A percentile compares a stretch with the other conserved stretches of the same genome.
Evolutionary conservation across 768 basidiomycete species (phyloP).

Genomic region (Trametes villosa): DNA sequence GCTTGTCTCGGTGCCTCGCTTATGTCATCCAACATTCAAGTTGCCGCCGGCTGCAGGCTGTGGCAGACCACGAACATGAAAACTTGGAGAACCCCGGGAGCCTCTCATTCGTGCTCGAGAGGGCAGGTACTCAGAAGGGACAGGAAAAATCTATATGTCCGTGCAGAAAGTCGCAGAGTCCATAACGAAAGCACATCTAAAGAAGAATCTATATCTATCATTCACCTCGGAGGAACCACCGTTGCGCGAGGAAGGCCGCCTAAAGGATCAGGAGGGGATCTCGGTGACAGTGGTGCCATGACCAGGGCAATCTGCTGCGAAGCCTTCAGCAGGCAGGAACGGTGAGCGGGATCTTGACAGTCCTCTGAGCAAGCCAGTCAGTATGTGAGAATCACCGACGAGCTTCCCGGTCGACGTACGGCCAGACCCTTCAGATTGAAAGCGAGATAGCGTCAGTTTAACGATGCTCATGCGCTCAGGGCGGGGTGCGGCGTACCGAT

Average conservation of each 20-base stretch:
- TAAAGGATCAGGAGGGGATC: too few relatives aligned
- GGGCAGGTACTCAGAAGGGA: too few relatives aligned
- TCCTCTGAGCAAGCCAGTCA: constrained; percentile 47
- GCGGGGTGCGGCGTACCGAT: constrained; percentile 63
- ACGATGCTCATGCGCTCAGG: background rate
- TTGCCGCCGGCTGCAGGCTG: background rate
- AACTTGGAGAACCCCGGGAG: too few relatives aligned
- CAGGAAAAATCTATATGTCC: too few relatives aligned
- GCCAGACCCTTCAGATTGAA: constrained; percentile 54
- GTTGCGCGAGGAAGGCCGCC: too few relatives aligned
- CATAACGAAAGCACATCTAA: too few relatives aligned
- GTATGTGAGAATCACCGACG: constrained; percentile 13
- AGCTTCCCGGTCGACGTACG: constrained; percentile 42
- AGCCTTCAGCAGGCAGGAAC: constrained; percentile 75
- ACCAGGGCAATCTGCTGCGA: background rate
- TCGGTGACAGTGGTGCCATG: too few relatives aligned
- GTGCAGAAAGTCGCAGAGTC: too few relatives aligned
- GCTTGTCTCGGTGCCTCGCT: constrained; percentile 1
- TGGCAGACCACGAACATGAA: too few relatives aligned
- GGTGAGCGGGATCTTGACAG: constrained; percentile 82
- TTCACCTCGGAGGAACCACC: too few relatives aligned
- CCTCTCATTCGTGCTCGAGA: too few relatives aligned
- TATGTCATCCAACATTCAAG: background rate
- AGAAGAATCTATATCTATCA: too few relatives aligned
- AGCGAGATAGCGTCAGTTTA: constrained; percentile 1